Percentiles rank a stretch among this genome's conserved stretches.
Conservation (phyloP, 1,139 yeast genomes). For the Scheffersomyces parashehatae region DNA sequence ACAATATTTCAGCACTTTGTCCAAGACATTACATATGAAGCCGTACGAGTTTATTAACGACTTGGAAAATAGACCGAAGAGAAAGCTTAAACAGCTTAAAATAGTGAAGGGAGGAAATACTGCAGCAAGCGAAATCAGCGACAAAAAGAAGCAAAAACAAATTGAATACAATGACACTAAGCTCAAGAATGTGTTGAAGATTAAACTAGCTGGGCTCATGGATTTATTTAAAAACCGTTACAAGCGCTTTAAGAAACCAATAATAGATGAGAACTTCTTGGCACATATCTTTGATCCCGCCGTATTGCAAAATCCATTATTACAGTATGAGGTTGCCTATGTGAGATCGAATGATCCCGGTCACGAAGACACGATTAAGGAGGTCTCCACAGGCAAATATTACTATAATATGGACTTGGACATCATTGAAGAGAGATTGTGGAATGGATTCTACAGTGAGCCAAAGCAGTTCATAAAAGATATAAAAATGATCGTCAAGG, state of each 20-base stretch:
- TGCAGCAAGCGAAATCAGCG: constrained; percentile 14
- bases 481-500: constrained; percentile 78
- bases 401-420: constrained; percentile 91
- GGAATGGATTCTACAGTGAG: constrained; percentile 96
- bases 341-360: constrained; percentile 53
- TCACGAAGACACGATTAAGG: constrained; percentile 70
- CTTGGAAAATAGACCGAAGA: constrained; percentile 49
- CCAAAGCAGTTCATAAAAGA: constrained; percentile 89
- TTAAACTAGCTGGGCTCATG: constrained; percentile 85
- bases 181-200: constrained; percentile 78
- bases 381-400: constrained; percentile 68
- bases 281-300: constrained; percentile 75
- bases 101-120: constrained; percentile 20
- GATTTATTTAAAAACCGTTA: constrained; percentile 85
- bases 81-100: constrained; percentile 41
- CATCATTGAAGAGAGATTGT: constrained; percentile 87
- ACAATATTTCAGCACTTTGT: constrained; percentile 57
- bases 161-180: constrained; percentile 75
- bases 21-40: constrained; percentile 58
- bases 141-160: constrained; percentile 42
- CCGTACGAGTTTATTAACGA: constrained; percentile 65
- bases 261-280: constrained; percentile 73
- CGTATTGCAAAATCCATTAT: constrained; percentile 35
- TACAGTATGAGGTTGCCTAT: constrained; percentile 49
- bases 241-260: constrained; percentile 86